Base-by-base conservation (phyloP, 2,329 filamentous ascomycete genomes). In the Phialophora macrospora region DNA sequence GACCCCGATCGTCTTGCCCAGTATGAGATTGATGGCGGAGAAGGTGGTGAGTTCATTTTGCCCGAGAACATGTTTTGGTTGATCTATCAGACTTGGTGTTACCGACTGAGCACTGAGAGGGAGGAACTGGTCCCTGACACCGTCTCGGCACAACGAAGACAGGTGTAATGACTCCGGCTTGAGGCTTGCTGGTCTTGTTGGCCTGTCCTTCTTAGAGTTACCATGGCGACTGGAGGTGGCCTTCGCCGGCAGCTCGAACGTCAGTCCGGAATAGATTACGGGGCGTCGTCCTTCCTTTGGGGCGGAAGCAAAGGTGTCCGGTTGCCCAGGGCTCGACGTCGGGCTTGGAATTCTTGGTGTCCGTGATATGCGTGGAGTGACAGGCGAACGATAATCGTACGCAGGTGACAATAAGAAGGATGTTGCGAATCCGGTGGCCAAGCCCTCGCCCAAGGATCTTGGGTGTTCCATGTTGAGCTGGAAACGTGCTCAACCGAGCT, bases 1-100 rank as follows among this genome's bases (percentile, higher is more conserved):
- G 11, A 79, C 74, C 2, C 80, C 80, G 26, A 81, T 70, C n/a
- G 72, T 74, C 12, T 63, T 72, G 28, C 73, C 79, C 52, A 82
- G 80, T 68, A 78, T 80, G 69, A 71, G 61, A 28, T 58, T 63
- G 26, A 63, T 57, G 44, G 54, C 54, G 26, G 61, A 63, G 44
- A 76, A 73, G 3, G 61, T 58, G 4, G 61, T 63, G 48, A 63
- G 61, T 65, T 64, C 56, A 65, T 51, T 49, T 46, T 60, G n/a
- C 12, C 60, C 51, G 17, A 49, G 38, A 8, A 28, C 30, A 48
- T 52, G 52, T 54, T 30, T 60, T 14, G 55, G 48, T 34, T 64
- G 64, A 12, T 52, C 46, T 44, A 67, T 58, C 56, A 67, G 44
- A 51, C 64, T 64, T 30, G 64, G 64, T 44, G 64, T 67, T 30